Evolutionary conservation across 306 rosid species (phyloP), one percentile per base, ranked within the genome.

Genomic region (Rosa chinensis): DNA sequence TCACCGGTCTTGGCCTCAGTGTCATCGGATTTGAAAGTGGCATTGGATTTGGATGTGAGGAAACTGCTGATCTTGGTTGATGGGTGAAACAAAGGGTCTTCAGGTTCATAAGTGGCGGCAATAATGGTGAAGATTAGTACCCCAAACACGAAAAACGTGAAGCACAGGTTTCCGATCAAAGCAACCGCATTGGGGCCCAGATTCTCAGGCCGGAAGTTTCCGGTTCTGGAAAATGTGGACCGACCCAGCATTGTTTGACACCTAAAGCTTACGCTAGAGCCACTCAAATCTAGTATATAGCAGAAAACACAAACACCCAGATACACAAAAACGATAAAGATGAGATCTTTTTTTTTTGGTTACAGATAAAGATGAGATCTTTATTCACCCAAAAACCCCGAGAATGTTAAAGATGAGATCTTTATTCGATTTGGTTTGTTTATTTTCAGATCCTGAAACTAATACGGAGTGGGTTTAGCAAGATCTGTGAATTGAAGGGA

Each of bases 71-170:
- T 93, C 92, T 89, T 91, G 52, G 97, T 93, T 42, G 99, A 89
- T 72, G 99, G 99, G 80, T 90, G 94, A 82, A 96, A 96, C 86
- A 96, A 80, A 64, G 98, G 99, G 64, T 96, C 99, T 83, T 96
- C 99, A 32, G 99, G 99, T 67, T 96, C 93, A 78, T 96, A 96
- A 16, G 97, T 96, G 66, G 98, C 99, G 55, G 99, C 99, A 52
- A 96, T 91, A 58, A 96, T 87, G 23, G 99, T 96, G 42, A 96
- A 96, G 75, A 96, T 85, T 52, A 96, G 74, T 42, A 96, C 98
- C 48, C 97, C 98, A 67, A 93, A 37, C 75, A 96, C 98, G 84
- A 96, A 96, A 42, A 93, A 70, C 4, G 98, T 87, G 82, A 96
- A 96, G 81, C 99, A 88, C 45, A 96, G 94, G 77, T 93, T 96